Percentiles rank a stretch among this genome's conserved stretches.
Evolutionary conservation across 208 protist species (phyloP).

Genomic region (Crithidia sp.): DNA sequence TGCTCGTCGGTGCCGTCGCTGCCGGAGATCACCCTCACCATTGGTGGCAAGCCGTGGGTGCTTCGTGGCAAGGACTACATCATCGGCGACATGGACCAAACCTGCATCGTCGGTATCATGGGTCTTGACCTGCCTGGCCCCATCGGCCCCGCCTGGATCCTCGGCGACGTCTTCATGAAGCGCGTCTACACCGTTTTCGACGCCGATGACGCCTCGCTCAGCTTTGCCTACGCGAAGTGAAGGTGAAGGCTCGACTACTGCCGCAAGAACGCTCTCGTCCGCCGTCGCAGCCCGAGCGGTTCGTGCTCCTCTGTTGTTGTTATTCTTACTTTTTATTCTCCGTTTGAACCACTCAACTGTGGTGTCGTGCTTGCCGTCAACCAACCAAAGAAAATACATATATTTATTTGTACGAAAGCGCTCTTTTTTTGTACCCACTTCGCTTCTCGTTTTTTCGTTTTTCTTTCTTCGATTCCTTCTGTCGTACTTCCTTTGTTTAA

Average conservation of each 20-base stretch:
- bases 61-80: constrained; percentile 88
- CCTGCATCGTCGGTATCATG: constrained; percentile 66
- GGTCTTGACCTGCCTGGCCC: constrained; percentile 44
- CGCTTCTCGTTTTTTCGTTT: neutral
- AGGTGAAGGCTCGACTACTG: neutral
- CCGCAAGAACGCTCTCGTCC: too few species aligned
- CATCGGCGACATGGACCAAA: constrained; percentile 59
- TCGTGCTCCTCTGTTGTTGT: too few species aligned
- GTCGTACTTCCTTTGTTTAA: too few species aligned
- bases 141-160: constrained; percentile 50
- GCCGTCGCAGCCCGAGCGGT: too few species aligned
- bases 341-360: too few species aligned
- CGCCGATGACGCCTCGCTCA: constrained; percentile 50
- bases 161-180: constrained; percentile 68
- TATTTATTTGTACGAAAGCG: too few species aligned
- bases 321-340: too few species aligned
- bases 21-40: constrained; percentile 70
- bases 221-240: constrained; percentile 58
- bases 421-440: constrained; percentile 2
- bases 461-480: neutral
- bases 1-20: constrained; percentile 56
- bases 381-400: too few species aligned
- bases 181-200: constrained; percentile 68
- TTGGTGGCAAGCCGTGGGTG: constrained; percentile 67
- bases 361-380: too few species aligned